A percentile compares a stretch with the other conserved stretches of the same genome.
phyloP scores from a whole-genome alignment of 2,329 filamentous ascomycete genomes.

The Colletotrichum tabaci region DNA sequence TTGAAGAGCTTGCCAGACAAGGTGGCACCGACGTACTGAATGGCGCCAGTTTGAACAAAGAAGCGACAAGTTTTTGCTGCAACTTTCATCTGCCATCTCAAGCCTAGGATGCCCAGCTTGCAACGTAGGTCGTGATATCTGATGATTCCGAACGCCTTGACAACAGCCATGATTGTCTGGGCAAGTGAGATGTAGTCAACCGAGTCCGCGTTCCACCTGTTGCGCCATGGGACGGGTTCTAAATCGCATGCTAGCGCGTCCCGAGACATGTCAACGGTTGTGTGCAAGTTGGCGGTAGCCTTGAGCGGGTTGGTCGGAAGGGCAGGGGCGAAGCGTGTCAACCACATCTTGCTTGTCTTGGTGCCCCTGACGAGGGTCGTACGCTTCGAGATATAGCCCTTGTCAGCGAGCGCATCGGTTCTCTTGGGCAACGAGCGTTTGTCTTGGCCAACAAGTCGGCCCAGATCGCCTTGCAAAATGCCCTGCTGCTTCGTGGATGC shows the following conservation, averaged over 20 bases:
- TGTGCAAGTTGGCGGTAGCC: conserved; percentile 22
- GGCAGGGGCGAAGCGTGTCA: conserved; percentile 68
- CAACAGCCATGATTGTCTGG: conserved; percentile 69
- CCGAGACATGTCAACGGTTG: conserved; percentile 46
- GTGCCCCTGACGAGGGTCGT: conserved; percentile 71
- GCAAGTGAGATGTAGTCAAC: conserved; percentile 72
- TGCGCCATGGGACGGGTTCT: conserved; percentile 69
- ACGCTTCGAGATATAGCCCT: conserved; percentile 75
- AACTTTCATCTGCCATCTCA: conserved; percentile 72
- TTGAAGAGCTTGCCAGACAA: conserved; percentile 70
- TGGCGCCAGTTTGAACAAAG: conserved; percentile 68
- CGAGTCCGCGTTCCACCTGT: conserved; percentile 70
- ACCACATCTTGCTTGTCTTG: conserved; percentile 75
- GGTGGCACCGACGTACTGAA: conserved; percentile 71
- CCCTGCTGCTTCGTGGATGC: conserved; percentile 68
- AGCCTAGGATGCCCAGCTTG: conserved; percentile 70
- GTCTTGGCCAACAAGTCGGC: conserved; percentile 71
- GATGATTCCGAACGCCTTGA: conserved; percentile 72
- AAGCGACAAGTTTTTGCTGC: conserved; percentile 72
- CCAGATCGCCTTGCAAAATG: conserved; percentile 73
- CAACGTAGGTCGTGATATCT: conserved; percentile 70
- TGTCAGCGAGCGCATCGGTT: conserved; percentile 71
- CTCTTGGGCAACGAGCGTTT: conserved; percentile 75
- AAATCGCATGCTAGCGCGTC: conserved; percentile 55
- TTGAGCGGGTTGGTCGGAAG: conserved; percentile 51